Evolutionary conservation across 108 stramenopile species (phyloP), one percentile per base, ranked within the genome.

Genomic region (Nitzschia sp.): DNA sequence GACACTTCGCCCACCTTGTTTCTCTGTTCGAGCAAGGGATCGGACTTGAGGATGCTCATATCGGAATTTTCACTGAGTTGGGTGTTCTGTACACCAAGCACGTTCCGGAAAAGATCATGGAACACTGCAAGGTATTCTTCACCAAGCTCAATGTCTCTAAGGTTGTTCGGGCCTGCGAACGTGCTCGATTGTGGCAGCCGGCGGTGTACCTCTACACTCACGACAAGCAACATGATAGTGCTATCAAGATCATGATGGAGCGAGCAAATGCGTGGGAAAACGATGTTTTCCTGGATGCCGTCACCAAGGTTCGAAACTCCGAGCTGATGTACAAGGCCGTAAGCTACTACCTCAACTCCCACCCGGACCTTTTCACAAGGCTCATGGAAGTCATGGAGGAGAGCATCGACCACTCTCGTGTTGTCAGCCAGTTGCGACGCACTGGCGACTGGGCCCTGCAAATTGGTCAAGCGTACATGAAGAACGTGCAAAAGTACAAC

Each of bases 71-170:
- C 85, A 99, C 99, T 26, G 98, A 99, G 81, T 88, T 99, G 63
- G 99, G 95, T 54, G 87, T 99, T 35, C 87, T 99, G n/a, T 99
- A 99, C 93, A 94, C 97, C 46, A 98, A 98, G 81, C 97, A 99
- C 84, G 89, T 85, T 15, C 98, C 98, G 35, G 96, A 90, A 34
- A 97, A 98, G 87, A 93, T 98, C 53, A 99, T 99, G 97, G 97
- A 98, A 56, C 99, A 99, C 79, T 87, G 98, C 93, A 98, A 98
- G 87, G 95, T 98, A 28, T 99, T 98, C 88, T 94, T 92, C 82
- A 85, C 71, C 75, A 97, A 97, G 69, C 87, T 97, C 78, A 99
- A 99, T 84, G 91, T 97, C 2, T 89, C 94, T 69, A 98, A 98
- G 86, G 78, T 98, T 68, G 92, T 99, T n/a, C 91, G 94, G 22